These are phyloP conservation scores for Candida verbasci DNA, from an alignment of 805 yeast genomes.

Conservation along the genomic window DNA sequence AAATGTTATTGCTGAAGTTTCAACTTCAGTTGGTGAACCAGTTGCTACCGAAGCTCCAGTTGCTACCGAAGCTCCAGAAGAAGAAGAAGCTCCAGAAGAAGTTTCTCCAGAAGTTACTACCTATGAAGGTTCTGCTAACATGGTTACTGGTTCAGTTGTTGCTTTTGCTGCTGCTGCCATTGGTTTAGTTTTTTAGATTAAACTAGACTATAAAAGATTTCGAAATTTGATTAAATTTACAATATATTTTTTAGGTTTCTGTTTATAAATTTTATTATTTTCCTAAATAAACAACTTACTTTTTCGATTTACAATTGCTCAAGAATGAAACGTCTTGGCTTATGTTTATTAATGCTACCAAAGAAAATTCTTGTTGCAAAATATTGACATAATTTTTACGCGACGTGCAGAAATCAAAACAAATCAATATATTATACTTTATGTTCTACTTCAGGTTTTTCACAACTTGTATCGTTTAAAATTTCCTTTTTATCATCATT, in stretches of 20 bases:
- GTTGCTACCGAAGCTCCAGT: background rate
- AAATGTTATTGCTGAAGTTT: background rate
- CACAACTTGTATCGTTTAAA: conserved; percentile 1
- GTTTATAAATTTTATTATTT: too few relatives aligned
- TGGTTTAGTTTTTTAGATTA: conserved; percentile 6
- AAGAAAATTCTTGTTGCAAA: too few relatives aligned
- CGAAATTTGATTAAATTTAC: background rate
- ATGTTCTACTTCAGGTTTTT: conserved; percentile 4
- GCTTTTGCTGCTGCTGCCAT: conserved; percentile 6
- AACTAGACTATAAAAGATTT: background rate
- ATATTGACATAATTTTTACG: too few relatives aligned
- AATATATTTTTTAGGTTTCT: background rate
- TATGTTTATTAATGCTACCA: too few relatives aligned
- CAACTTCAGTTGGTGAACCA: background rate
- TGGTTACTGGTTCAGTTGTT: conserved; percentile 3
- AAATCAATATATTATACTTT: too few relatives aligned
- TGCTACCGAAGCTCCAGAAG: background rate
- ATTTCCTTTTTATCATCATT: conserved; percentile 1
- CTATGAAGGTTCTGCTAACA: conserved; percentile 5
- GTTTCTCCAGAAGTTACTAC: background rate
- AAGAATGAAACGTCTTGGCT: too few relatives aligned
- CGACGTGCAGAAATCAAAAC: too few relatives aligned
- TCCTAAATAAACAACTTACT: too few relatives aligned
- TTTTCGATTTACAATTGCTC: too few relatives aligned
- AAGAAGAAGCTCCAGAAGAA: background rate